Evolutionary conservation across 768 basidiomycete genomes (phyloP).

Genomic region (Mycena amicta): DNA sequence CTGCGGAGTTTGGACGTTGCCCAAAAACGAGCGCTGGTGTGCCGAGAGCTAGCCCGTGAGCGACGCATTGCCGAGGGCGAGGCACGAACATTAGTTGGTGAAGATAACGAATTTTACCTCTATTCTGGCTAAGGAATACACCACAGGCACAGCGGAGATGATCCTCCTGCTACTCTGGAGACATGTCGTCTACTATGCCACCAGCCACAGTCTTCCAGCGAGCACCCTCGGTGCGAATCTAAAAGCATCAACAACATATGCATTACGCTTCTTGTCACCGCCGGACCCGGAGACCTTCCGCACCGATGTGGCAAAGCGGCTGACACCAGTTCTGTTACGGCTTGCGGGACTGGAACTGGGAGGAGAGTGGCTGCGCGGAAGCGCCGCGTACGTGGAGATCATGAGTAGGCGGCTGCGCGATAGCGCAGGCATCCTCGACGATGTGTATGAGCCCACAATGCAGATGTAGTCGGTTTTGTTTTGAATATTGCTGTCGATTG

Average conservation of each 20-base stretch:
- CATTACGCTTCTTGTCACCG: slow-evolving; percentile 59
- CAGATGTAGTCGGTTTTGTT: not conserved
- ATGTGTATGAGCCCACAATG: slow-evolving; percentile 13
- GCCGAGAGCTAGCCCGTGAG: slow-evolving; percentile 58
- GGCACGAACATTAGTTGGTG: slow-evolving; percentile 60
- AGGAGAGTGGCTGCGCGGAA: slow-evolving; percentile 58
- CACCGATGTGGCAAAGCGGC: slow-evolving; percentile 53
- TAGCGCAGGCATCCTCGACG: slow-evolving; percentile 57
- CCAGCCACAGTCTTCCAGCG: slow-evolving; percentile 29
- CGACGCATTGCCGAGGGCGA: slow-evolving; percentile 40
- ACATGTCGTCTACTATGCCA: slow-evolving; percentile 70
- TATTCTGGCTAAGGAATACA: not conserved
- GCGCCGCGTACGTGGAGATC: slow-evolving; percentile 73
- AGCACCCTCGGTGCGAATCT: slow-evolving; percentile 37
- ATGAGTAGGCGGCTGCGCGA: slow-evolving; percentile 75
- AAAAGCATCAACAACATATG: slow-evolving; percentile 44
- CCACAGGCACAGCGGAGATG: slow-evolving; percentile 72
- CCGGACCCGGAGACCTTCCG: slow-evolving; percentile 63
- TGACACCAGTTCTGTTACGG: slow-evolving; percentile 58
- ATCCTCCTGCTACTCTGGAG: slow-evolving; percentile 79
- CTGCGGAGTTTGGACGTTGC: slow-evolving; percentile 66
- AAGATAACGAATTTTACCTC: not conserved
- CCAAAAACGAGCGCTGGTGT: slow-evolving; percentile 70
- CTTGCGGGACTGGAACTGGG: slow-evolving; percentile 57
- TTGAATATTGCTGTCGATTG: not conserved